phyloP scores from a whole-genome alignment of 2,329 filamentous ascomycete species.

The Talaromyces verruculosus region DNA sequence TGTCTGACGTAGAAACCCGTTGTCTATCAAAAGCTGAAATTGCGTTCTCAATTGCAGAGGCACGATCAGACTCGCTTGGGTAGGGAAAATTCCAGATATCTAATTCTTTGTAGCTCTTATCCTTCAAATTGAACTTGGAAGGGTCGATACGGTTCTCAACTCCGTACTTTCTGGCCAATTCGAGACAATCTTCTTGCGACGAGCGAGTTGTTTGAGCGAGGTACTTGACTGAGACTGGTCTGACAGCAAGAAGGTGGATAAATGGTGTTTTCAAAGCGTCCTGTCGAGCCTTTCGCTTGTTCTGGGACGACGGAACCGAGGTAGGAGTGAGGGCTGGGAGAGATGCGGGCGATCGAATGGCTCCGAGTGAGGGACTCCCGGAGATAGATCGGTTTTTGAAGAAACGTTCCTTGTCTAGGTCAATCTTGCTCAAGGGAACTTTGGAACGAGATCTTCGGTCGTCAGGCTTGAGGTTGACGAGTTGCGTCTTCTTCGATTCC shows the following conservation, averaged over 20 bases:
- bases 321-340: constrained; percentile 45
- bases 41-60: constrained; percentile 62
- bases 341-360: constrained; percentile 38
- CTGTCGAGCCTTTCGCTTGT: constrained; percentile 40
- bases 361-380: constrained; percentile 43
- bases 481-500: constrained; percentile 56
- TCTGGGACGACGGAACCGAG: constrained; percentile 40
- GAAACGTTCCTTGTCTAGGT: constrained; percentile 44
- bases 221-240: constrained; percentile 49
- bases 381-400: constrained; percentile 44
- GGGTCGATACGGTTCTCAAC: constrained; percentile 50
- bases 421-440: constrained; percentile 41
- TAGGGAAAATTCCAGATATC: constrained; percentile 64
- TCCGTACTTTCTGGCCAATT: constrained; percentile 55
- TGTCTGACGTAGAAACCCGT: constrained; percentile 59
- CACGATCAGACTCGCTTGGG: constrained; percentile 54
- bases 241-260: constrained; percentile 56
- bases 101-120: constrained; percentile 61
- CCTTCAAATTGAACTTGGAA: constrained; percentile 55
- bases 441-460: constrained; percentile 27
- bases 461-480: constrained; percentile 41
- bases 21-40: constrained; percentile 64
- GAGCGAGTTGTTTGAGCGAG: constrained; percentile 50
- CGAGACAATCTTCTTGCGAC: constrained; percentile 49
- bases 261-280: constrained; percentile 49